These are phyloP conservation scores for Pisolithus microcarpus DNA, from an alignment of 768 basidiomycete genomes.

Conservation along the genomic window DNA sequence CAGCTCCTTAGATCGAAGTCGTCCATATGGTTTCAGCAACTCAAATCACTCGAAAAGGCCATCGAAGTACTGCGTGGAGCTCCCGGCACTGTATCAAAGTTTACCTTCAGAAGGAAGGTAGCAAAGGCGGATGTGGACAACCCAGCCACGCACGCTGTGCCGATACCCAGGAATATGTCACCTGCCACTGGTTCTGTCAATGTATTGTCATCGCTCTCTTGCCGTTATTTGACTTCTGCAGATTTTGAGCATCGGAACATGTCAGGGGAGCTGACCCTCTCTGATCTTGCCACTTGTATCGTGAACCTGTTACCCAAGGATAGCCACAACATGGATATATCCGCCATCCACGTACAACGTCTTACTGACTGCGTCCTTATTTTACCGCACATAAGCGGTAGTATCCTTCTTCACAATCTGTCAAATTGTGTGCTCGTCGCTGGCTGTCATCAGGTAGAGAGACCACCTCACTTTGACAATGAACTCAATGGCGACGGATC, in stretches of 20 bases:
- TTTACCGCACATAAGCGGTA: slow-evolving; percentile 59
- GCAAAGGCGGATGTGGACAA: slow-evolving; percentile 15
- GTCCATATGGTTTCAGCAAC: slow-evolving; percentile 42
- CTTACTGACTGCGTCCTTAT: slow-evolving; percentile 57
- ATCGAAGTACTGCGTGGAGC: slow-evolving; percentile 45
- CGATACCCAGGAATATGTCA: slow-evolving; percentile 2
- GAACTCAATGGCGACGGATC: not conserved
- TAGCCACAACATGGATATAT: slow-evolving; percentile 6
- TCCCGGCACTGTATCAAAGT: slow-evolving; percentile 49
- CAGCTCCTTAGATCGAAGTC: not conserved
- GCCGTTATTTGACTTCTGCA: slow-evolving; percentile 37
- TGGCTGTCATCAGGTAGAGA: slow-evolving; percentile 71
- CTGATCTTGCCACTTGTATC: slow-evolving; percentile 60
- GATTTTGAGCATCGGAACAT: slow-evolving; percentile 30
- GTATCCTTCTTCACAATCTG: slow-evolving; percentile 64
- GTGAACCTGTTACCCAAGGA: slow-evolving; percentile 50
- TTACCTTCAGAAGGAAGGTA: slow-evolving; percentile 54
- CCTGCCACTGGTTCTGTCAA: slow-evolving; percentile 25
- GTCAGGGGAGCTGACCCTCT: slow-evolving; percentile 49
- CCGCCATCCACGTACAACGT: slow-evolving; percentile 36
- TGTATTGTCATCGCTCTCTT: slow-evolving; percentile 38
- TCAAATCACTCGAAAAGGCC: slow-evolving; percentile 52
- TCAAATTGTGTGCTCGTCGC: slow-evolving; percentile 56
- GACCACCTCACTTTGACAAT: not conserved
- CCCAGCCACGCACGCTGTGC: not conserved